phyloP scores from a whole-genome alignment of 352 stramenopile species.

The Globisporangium polare region DNA sequence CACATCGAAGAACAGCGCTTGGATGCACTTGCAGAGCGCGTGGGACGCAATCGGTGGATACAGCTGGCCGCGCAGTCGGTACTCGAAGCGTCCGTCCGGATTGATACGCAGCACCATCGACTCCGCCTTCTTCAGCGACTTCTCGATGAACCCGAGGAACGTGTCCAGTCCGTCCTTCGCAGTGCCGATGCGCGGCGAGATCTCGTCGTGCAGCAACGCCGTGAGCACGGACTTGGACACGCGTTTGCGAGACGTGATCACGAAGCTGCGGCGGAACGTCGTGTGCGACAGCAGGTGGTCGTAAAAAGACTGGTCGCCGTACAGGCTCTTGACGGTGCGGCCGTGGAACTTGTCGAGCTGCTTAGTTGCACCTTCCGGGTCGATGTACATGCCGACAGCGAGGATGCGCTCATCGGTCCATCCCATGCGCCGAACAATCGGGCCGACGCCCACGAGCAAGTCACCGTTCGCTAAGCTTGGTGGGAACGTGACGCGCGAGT shows the following conservation, averaged over 20 bases:
- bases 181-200: conserved; percentile 60
- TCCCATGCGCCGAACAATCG: conserved; percentile 70
- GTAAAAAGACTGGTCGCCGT: conserved; percentile 77
- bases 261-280: conserved; percentile 70
- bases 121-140: conserved; percentile 78
- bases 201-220: conserved; percentile 61
- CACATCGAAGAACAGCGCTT: conserved; percentile 73
- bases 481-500: conserved; percentile 75
- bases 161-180: conserved; percentile 46
- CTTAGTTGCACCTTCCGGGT: conserved; percentile 48
- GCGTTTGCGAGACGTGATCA: conserved; percentile 73
- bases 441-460: conserved; percentile 65
- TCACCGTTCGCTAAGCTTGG: conserved; percentile 71
- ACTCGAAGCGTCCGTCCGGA: conserved; percentile 64
- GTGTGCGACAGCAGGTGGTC: conserved; percentile 50
- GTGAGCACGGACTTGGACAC: conserved; percentile 72
- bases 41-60: conserved; percentile 72
- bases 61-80: conserved; percentile 54
- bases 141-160: conserved; percentile 75
- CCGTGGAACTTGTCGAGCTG: conserved; percentile 59
- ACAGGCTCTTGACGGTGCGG: conserved; percentile 49
- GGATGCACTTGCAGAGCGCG: conserved; percentile 61
- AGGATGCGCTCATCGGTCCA: conserved; percentile 84
- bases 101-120: conserved; percentile 73
- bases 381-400: conserved; percentile 74